Percentiles rank a stretch among this genome's conserved stretches.
Conservation (phyloP, 2,329 filamentous ascomycete species). For the Helotiales sp. region DNA sequence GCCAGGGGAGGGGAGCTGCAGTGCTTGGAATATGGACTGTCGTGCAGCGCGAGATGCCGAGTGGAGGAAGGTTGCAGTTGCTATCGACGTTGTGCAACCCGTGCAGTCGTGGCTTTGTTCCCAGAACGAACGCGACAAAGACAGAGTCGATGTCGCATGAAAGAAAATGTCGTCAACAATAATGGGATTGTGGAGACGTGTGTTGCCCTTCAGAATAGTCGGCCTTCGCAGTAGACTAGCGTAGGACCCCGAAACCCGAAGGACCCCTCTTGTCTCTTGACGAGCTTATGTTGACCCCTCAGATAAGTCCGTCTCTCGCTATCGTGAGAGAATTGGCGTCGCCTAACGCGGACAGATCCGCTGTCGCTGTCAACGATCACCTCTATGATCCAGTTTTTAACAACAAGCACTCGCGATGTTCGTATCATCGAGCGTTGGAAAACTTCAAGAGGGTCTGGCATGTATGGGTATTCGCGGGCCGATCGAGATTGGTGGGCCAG, state of each 20-base stretch:
- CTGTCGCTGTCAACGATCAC: not conserved
- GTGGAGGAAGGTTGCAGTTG: too few relatives aligned
- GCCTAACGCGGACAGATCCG: constrained; percentile 1
- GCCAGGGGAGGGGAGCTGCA: not conserved
- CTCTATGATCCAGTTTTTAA: not conserved
- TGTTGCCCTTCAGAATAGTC: too few relatives aligned
- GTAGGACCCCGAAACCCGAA: too few relatives aligned
- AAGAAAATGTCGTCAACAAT: too few relatives aligned
- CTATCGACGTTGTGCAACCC: too few relatives aligned
- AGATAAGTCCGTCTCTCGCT: not conserved
- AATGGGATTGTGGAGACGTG: too few relatives aligned
- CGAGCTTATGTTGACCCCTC: not conserved
- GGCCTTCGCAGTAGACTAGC: too few relatives aligned
- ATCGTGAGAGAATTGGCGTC: not conserved
- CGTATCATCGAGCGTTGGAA: not conserved
- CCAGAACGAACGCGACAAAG: too few relatives aligned
- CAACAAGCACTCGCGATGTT: not conserved
- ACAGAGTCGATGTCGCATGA: too few relatives aligned
- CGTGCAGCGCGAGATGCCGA: not conserved
- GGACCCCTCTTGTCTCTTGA: too few relatives aligned
- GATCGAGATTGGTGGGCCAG: not conserved
- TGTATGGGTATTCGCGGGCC: not conserved
- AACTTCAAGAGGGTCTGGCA: not conserved
- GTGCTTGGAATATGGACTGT: not conserved
- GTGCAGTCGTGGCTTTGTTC: too few relatives aligned